phyloP scores from a whole-genome alignment of 768 basidiomycete species.

The Naematelia aurantialba region DNA sequence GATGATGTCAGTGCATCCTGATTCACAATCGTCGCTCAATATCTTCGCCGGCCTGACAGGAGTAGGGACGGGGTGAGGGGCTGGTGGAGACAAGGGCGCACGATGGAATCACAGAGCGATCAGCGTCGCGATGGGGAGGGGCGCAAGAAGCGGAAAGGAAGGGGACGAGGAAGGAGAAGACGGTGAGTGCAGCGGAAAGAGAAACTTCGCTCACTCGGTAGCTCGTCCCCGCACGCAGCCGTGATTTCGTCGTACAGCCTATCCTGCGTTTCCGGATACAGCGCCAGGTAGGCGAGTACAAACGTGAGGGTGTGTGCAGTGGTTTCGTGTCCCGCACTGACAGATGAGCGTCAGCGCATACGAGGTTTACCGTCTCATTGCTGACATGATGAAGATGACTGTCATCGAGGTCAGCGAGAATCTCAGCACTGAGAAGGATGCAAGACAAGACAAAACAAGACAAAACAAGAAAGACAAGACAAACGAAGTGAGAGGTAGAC shows the following conservation, averaged over 20 bases:
- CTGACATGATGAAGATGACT: slow-evolving; percentile 33
- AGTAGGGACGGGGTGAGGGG: too few relatives aligned
- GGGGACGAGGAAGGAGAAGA: background rate
- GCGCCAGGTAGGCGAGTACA: slow-evolving; percentile 38
- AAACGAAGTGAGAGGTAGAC: background rate
- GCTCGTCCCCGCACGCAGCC: slow-evolving; percentile 18
- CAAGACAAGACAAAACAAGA: background rate
- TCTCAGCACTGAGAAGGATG: background rate
- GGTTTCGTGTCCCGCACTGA: slow-evolving; percentile 45
- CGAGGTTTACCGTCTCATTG: background rate
- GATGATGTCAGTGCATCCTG: background rate
- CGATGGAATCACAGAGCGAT: too few relatives aligned
- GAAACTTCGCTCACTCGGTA: slow-evolving; percentile 21
- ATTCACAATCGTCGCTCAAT: too few relatives aligned
- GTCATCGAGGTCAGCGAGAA: background rate
- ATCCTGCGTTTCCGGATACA: slow-evolving; percentile 43
- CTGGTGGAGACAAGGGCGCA: too few relatives aligned
- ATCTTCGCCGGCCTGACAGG: too few relatives aligned
- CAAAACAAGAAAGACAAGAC: background rate
- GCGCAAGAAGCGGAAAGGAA: too few relatives aligned
- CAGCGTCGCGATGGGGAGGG: too few relatives aligned
- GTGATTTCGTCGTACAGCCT: slow-evolving; percentile 30
- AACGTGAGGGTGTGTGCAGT: slow-evolving; percentile 40
- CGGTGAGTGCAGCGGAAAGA: background rate
- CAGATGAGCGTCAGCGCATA: background rate